These are phyloP conservation scores for Geopyxis carbonaria DNA, from an alignment of 495 filamentous ascomycete species.

Conservation along the genomic window DNA sequence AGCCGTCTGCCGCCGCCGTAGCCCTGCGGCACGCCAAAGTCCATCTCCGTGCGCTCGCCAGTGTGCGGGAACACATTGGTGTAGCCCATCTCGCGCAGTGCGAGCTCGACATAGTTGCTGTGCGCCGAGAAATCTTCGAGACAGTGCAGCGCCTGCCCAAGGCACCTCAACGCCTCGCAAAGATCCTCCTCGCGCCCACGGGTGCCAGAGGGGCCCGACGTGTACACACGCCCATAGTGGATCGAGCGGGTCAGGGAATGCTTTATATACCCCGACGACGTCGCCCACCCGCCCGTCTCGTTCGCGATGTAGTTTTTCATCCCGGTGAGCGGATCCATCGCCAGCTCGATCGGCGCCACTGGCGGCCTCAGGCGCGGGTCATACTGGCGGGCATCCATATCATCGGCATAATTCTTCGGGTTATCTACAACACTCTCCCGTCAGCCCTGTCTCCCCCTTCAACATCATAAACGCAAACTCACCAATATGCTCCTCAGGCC, in stretches of 20 bases:
- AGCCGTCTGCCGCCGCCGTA: slow-evolving; percentile 35
- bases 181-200: slow-evolving; percentile 70
- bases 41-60: slow-evolving; percentile 53
- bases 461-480: slow-evolving; percentile 10
- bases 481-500: slow-evolving; percentile 89
- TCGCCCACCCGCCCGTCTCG: slow-evolving; percentile 55
- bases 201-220: slow-evolving; percentile 41
- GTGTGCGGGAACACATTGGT: slow-evolving; percentile 71
- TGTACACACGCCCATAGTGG: slow-evolving; percentile 78
- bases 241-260: slow-evolving; percentile 70
- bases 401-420: slow-evolving; percentile 80
- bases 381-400: slow-evolving; percentile 64
- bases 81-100: slow-evolving; percentile 68
- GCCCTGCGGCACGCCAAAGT: slow-evolving; percentile 9
- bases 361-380: slow-evolving; percentile 71
- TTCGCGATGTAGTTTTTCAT: slow-evolving; percentile 99
- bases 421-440: slow-evolving; percentile 35
- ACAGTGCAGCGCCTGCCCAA: slow-evolving; percentile 85
- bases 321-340: slow-evolving; percentile 65
- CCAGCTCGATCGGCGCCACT: slow-evolving; percentile 55
- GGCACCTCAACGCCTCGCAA: slow-evolving; percentile 69
- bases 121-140: slow-evolving; percentile 93
- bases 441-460: not conserved
- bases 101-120: slow-evolving; percentile 84
- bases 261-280: slow-evolving; percentile 75